A percentile compares a stretch with the other conserved stretches of the same genome.
phyloP scores from a whole-genome alignment of 2,329 filamentous ascomycete genomes.

The Blastomyces silverae region DNA sequence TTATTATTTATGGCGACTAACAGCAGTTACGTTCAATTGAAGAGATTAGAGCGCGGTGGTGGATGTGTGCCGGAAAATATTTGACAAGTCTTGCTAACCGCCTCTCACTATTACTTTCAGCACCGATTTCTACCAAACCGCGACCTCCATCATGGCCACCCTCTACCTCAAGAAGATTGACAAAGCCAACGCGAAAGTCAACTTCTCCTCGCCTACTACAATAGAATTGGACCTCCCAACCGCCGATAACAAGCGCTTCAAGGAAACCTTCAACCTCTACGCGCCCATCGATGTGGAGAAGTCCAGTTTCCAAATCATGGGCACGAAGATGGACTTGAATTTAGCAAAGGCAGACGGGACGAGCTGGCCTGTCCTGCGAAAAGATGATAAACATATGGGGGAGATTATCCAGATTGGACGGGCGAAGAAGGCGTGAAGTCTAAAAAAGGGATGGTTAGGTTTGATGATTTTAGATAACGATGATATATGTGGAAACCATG shows the following conservation, averaged over 20 bases:
- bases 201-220: conserved; percentile 54
- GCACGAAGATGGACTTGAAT: conserved; percentile 79
- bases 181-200: conserved; percentile 66
- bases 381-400: conserved; percentile 63
- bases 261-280: conserved; percentile 65
- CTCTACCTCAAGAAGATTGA: conserved; percentile 97
- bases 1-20: background rate
- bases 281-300: conserved; percentile 67
- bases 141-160: conserved; percentile 74
- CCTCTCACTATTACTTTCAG: conserved; percentile 36
- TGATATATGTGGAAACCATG: background rate
- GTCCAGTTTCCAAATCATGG: conserved; percentile 72
- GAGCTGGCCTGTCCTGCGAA: conserved; percentile 79
- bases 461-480: conserved; percentile 1
- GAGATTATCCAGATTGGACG: conserved; percentile 87
- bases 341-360: conserved; percentile 65
- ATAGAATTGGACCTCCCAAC: conserved; percentile 80
- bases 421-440: conserved; percentile 53
- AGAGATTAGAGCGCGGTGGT: background rate
- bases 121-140: conserved; percentile 92
- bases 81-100: background rate
- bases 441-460: background rate
- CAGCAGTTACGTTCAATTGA: conserved; percentile 11
- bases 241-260: conserved; percentile 76
- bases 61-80: background rate